Base-by-base conservation (phyloP, 768 basidiomycete species). In the Lentinula detonsa region DNA sequence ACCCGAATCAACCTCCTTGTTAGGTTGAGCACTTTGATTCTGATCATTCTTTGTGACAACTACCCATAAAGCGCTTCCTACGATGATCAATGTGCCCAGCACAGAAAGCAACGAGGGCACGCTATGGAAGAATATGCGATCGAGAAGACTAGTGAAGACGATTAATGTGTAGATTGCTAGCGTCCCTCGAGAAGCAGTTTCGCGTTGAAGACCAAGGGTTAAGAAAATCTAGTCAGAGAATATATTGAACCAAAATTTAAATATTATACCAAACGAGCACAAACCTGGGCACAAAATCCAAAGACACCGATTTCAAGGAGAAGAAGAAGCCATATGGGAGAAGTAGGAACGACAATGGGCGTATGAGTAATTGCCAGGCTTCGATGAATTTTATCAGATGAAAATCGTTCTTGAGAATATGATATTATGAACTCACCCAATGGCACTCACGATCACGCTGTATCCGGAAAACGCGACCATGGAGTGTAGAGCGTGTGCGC, bases 401-500 rank as follows among this genome's bases (percentile, higher is more conserved):
- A 43, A 23, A 23, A 16, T 31, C 28, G 55, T 33, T 40, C 3
- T 33, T 35, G 13, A 21, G 42, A 48, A 57, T 43, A 21, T 15
- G 34, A 50, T 34, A 56, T 33, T 4, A 57, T 33, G 49, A 33
- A 71, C 76, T 37, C 61, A 80, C 78, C 70, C 69, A 23, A 73
- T 62, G 9, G 68, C 55, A 1, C 77, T 73, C 31, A 74, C 71
- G 31, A 77, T 59, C 1, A 86, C 78, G 56, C 82, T 86, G 64
- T 82, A 76, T 7, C 78, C 69, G 1, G 87, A 84, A 70, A 88
- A 93, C 58, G 83, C 91, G 0, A 79, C 72, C 65, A 93, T 78
- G 2, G 82, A 76, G 69, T 95, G 93, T 60, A 93, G 70, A 0
- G 91, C 77, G 64, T 90, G 87, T 1, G 91, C 91, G 4, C 87